phyloP scores from a whole-genome alignment of 1,139 yeast species.

The Yamadazyma blattariae region DNA sequence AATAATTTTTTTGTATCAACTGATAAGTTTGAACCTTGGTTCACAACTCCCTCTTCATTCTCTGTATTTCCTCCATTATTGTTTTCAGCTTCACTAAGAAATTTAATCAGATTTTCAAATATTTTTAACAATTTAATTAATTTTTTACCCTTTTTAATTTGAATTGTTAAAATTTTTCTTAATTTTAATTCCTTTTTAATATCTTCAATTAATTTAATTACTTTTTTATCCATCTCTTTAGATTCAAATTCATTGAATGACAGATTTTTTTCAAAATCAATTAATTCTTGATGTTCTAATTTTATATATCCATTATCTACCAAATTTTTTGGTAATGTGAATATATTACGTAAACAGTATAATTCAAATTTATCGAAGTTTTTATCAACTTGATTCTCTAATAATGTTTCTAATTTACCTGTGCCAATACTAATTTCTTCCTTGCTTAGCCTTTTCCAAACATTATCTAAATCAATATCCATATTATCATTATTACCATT shows the following conservation, averaged over 20 bases:
- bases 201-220: conserved; percentile 35
- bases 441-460: conserved; percentile 17
- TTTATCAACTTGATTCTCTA: conserved; percentile 77
- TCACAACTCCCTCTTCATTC: no score
- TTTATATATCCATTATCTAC: conserved; percentile 65
- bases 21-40: conserved; percentile 15
- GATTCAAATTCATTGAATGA: conserved; percentile 19
- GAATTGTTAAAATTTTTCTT: conserved; percentile 40
- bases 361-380: conserved; percentile 87
- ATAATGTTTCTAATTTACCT: conserved; percentile 72
- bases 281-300: conserved; percentile 64
- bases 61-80: no score
- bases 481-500: conserved; percentile 6
- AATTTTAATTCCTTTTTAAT: conserved; percentile 46
- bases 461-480: no score
- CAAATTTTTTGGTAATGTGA: conserved; percentile 69
- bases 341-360: conserved; percentile 73
- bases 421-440: conserved; percentile 73
- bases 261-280: conserved; percentile 23
- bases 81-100: conserved; percentile 20
- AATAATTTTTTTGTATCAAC: conserved; percentile 28
- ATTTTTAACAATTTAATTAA: conserved; percentile 29
- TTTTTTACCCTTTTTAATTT: conserved; percentile 35
- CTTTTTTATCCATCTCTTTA: conserved; percentile 21
- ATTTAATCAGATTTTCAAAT: conserved; percentile 29